Evolutionary conservation across 2,329 filamentous ascomycete species (phyloP).

Genomic region (Phyllosticta paracitricarpa): DNA sequence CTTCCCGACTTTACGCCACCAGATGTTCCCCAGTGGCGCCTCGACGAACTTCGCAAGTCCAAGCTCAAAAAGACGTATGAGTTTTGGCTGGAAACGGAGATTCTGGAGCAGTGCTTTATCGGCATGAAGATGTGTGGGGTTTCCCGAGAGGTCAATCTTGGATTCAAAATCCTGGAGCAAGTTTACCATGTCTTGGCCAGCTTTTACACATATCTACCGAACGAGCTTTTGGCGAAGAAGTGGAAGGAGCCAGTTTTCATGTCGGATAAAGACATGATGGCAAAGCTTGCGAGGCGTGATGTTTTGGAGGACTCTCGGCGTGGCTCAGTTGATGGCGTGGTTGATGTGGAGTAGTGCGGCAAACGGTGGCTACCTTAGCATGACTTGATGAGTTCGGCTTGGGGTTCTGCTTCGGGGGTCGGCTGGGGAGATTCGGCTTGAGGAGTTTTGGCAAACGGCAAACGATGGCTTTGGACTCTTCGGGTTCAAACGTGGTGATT

Average conservation of each 20-base stretch:
- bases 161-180: conserved; percentile 21
- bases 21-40: conserved; percentile 27
- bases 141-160: not conserved
- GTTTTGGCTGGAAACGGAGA: conserved; percentile 59
- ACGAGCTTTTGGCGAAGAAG: conserved; percentile 26
- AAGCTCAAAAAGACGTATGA: conserved; percentile 21
- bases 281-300: not conserved
- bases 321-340: too few relatives aligned
- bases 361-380: too few relatives aligned
- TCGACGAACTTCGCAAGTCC: conserved; percentile 26
- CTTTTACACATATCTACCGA: conserved; percentile 36
- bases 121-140: conserved; percentile 43
- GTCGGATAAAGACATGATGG: not conserved
- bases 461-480: too few relatives aligned
- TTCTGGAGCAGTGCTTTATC: conserved; percentile 47
- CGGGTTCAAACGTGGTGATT: too few relatives aligned
- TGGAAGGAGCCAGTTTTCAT: conserved; percentile 7
- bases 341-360: too few relatives aligned
- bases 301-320: not conserved
- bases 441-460: too few relatives aligned
- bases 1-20: conserved; percentile 30
- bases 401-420: too few relatives aligned
- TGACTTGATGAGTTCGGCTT: too few relatives aligned
- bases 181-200: conserved; percentile 30
- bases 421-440: too few relatives aligned